These are phyloP conservation scores for Russula abietina DNA, from an alignment of 768 basidiomycete genomes.

Conservation along the genomic window DNA sequence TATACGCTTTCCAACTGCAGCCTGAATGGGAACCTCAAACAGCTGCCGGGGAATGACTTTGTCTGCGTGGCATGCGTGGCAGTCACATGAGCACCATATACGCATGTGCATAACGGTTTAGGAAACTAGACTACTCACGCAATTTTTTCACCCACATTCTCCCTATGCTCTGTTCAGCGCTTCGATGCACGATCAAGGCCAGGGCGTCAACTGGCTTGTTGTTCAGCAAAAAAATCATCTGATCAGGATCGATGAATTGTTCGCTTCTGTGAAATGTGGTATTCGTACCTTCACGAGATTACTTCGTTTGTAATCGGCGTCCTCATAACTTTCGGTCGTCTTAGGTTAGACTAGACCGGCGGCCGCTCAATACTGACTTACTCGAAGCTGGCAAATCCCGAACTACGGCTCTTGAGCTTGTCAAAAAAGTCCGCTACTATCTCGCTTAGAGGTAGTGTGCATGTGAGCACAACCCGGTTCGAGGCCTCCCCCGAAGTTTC, in stretches of 20 bases:
- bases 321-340: constrained; percentile 67
- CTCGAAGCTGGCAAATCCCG: constrained; percentile 91
- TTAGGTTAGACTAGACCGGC: constrained; percentile 3
- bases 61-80: constrained; percentile 44
- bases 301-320: constrained; percentile 79
- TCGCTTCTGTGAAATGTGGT: constrained; percentile 14
- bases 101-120: background rate
- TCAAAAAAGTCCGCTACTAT: constrained; percentile 96
- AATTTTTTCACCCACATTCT: constrained; percentile 88
- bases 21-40: constrained; percentile 95
- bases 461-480: constrained; percentile 73
- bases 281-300: constrained; percentile 80
- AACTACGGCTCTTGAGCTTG: constrained; percentile 86
- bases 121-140: constrained; percentile 44
- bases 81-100: constrained; percentile 1
- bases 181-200: constrained; percentile 84
- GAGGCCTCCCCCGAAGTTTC: constrained; percentile 50
- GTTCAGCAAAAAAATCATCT: constrained; percentile 92
- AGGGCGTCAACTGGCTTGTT: constrained; percentile 88
- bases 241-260: constrained; percentile 3
- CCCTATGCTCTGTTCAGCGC: constrained; percentile 67
- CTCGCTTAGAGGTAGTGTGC: constrained; percentile 81
- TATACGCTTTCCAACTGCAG: constrained; percentile 78
- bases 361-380: constrained; percentile 35
- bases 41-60: constrained; percentile 89